These are phyloP conservation scores for Leccinum pachyderme DNA, from an alignment of 1,284 basidiomycete species.

Conservation along the genomic window DNA sequence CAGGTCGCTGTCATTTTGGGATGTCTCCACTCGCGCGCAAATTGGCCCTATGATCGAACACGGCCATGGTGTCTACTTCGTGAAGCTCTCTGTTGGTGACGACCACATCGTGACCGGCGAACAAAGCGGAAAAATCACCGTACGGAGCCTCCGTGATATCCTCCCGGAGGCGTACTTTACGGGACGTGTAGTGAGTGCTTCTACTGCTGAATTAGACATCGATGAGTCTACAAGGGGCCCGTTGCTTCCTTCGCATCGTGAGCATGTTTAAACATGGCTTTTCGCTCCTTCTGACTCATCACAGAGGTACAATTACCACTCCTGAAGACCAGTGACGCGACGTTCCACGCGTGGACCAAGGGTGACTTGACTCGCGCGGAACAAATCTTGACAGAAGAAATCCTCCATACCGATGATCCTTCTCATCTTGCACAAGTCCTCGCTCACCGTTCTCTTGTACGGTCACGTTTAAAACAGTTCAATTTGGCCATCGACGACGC, in stretches of 20 bases:
- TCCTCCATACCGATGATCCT: neutral
- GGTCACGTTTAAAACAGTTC: neutral
- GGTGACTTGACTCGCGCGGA: neutral
- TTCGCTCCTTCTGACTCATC: too few species aligned
- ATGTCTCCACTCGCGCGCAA: neutral
- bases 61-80: neutral
- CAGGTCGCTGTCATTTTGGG: neutral
- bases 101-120: neutral
- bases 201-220: neutral
- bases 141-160: neutral
- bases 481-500: neutral
- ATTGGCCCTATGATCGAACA: neutral
- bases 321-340: neutral
- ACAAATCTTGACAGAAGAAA: neutral
- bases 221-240: neutral
- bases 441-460: neutral
- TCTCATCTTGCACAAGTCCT: neutral
- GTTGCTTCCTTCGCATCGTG: neutral
- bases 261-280: neutral
- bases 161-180: neutral
- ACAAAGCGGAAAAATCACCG: neutral
- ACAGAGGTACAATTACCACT: neutral
- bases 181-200: neutral
- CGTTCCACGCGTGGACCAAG: neutral
- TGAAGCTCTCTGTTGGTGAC: neutral